A percentile compares a stretch with the other conserved stretches of the same genome.
Evolutionary conservation across 2,329 filamentous ascomycete species (phyloP).

Genomic region (Paecilomyces fulvus): DNA sequence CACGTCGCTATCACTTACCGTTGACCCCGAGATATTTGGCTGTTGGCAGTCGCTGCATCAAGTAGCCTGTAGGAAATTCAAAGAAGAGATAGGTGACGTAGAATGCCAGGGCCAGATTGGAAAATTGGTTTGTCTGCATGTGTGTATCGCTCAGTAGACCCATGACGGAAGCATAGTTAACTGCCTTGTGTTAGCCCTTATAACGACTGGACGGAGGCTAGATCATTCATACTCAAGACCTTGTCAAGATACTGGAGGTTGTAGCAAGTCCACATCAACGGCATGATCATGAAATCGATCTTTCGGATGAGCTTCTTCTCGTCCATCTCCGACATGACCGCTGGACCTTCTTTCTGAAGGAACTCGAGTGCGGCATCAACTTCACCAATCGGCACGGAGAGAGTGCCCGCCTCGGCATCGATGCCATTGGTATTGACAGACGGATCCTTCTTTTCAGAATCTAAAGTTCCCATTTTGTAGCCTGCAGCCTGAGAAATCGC

Average conservation of each 20-base stretch:
- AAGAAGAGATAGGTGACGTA: conserved; percentile 52
- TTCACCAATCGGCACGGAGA: conserved; percentile 11
- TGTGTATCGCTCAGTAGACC: conserved; percentile 47
- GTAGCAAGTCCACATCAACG: conserved; percentile 45
- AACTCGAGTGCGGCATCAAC: conserved; percentile 31
- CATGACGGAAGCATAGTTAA: conserved; percentile 51
- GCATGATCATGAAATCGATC: conserved; percentile 41
- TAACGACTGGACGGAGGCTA: neutral
- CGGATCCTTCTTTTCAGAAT: neutral
- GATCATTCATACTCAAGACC: conserved; percentile 32
- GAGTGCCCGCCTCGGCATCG: conserved; percentile 11
- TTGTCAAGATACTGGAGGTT: conserved; percentile 57
- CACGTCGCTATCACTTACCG: conserved; percentile 9
- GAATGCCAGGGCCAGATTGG: conserved; percentile 50
- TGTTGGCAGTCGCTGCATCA: conserved; percentile 46
- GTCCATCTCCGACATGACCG: conserved; percentile 18
- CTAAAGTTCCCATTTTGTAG: neutral
- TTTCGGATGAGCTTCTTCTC: conserved; percentile 25
- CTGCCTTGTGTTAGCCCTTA: conserved; percentile 16
- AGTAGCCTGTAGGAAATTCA: conserved; percentile 50
- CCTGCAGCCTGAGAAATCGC: neutral
- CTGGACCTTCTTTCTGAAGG: conserved; percentile 19
- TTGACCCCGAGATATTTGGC: conserved; percentile 46
- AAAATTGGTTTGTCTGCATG: conserved; percentile 50
- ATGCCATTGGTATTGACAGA: neutral